Evolutionary conservation across 2,329 filamentous ascomycete genomes (phyloP), one percentile per base, ranked within the genome.

Genomic region (Rhytidhysteron rufulum): DNA sequence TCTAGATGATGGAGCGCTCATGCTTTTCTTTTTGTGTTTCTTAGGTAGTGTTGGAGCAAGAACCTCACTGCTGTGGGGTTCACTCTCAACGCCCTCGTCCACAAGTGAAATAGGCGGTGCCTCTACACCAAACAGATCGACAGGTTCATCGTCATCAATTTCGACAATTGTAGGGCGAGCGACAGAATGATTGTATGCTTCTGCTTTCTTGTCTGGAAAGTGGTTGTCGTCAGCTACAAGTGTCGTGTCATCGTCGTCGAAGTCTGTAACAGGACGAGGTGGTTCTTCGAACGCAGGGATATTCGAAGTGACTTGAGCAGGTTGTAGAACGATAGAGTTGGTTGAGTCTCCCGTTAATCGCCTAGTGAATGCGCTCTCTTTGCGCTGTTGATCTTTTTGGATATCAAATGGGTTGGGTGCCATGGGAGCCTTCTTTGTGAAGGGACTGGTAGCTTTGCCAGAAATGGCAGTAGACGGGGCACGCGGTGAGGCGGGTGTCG

Each of bases 391-490:
- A 11, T 20, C 22, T 7, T 11, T 27, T 16, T 16, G 30, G n/a
- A 44, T 39, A 10, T 39, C 44, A 36, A 63, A 63, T 13, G 63
- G 62, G 37, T 62, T 50, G 39, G 41, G 57, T 33, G 42, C 54
- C 5, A 51, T 55, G 6, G 47, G 55, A 29, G 57, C 54, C n/a
- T 45, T 34, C 24, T 61, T 55, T 11, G 49, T 60, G 9, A 48
- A 48, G 13, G 45, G 48, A 62, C 45, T 11, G 54, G 49, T 4
- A 49, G 40, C 10, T 39, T 39, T 31, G 58, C 47, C 60, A 44
- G 58, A 75, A 48, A 58, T 65, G 6, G 66, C 65, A 29, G 50
- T 62, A 5, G 67, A 70, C 4, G 60, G 59, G 32, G 59, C 62
- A 29, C 53, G 48, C 19, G 68, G 67, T 16, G 63, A 69, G 54